Evolutionary conservation across 2,329 filamentous ascomycete genomes (phyloP).

Genomic region (Pseudogymnoascus verrucosus): DNA sequence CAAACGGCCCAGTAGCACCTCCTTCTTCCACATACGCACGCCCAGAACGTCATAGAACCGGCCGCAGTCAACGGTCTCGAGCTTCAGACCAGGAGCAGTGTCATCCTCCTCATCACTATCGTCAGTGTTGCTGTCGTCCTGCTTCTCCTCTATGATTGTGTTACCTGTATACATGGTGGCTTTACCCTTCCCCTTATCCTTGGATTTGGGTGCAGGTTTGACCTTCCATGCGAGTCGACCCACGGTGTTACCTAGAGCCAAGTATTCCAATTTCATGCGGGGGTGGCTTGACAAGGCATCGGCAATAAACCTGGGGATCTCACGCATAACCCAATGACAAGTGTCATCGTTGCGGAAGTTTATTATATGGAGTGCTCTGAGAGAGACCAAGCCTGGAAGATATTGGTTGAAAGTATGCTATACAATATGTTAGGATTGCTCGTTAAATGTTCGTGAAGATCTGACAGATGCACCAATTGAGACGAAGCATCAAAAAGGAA

Average conservation of each 20-base stretch:
- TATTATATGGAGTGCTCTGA: constrained; percentile 49
- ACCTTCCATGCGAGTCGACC: constrained; percentile 38
- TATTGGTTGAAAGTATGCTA: constrained; percentile 52
- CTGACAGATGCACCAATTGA: neutral
- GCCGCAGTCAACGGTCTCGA: constrained; percentile 34
- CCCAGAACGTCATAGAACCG: constrained; percentile 39
- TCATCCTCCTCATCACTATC: constrained; percentile 30
- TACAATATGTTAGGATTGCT: constrained; percentile 10
- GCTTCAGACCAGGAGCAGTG: constrained; percentile 23
- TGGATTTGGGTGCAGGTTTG: constrained; percentile 20
- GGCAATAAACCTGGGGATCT: constrained; percentile 50
- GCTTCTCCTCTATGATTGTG: constrained; percentile 20
- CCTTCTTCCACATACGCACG: constrained; percentile 51
- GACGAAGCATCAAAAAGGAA: constrained; percentile 40
- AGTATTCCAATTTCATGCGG: constrained; percentile 48
- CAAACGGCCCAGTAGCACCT: constrained; percentile 39
- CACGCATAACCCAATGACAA: constrained; percentile 47
- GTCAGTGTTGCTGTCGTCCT: constrained; percentile 21
- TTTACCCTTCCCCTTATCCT: constrained; percentile 19
- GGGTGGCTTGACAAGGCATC: constrained; percentile 50
- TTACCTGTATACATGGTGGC: constrained; percentile 10
- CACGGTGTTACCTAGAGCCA: constrained; percentile 44
- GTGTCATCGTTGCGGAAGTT: constrained; percentile 48
- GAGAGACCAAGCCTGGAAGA: constrained; percentile 37
- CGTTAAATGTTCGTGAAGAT: constrained; percentile 6